Evolutionary conservation across 2,329 filamentous ascomycete species (phyloP).

Genomic region (Cladophialophora psammophila): DNA sequence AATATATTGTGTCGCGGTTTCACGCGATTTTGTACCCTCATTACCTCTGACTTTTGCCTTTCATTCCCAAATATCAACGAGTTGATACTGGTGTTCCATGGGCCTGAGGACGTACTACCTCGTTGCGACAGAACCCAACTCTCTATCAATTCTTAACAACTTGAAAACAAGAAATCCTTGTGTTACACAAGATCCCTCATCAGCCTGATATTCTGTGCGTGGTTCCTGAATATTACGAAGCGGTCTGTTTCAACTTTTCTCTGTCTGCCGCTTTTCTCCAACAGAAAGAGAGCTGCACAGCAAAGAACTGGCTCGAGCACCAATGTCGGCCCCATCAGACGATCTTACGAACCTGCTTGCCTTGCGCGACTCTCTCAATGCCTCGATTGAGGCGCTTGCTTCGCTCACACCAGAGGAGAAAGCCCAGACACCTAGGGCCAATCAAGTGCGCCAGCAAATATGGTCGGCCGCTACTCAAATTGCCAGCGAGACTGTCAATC

Average conservation of each 20-base stretch:
- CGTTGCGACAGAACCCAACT: too few species aligned
- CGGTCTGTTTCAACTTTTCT: neutral
- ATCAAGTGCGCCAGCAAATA: conserved; percentile 21
- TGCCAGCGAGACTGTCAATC: conserved; percentile 16
- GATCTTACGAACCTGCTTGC: conserved; percentile 18
- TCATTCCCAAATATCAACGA: neutral
- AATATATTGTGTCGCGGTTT: neutral
- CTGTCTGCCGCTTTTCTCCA: neutral
- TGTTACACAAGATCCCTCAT: neutral
- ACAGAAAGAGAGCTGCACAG: neutral
- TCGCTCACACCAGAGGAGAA: conserved; percentile 15
- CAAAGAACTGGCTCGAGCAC: neutral
- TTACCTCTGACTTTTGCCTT: neutral
- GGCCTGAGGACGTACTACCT: too few species aligned
- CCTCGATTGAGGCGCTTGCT: conserved; percentile 21
- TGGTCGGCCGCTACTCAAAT: conserved; percentile 16
- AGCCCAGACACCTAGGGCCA: conserved; percentile 9
- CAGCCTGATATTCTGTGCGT: neutral
- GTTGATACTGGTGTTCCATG: neutral
- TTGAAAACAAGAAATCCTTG: too few species aligned
- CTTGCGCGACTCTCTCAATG: conserved; percentile 22
- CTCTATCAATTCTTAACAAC: too few species aligned
- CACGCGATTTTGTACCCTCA: neutral
- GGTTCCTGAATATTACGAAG: neutral
- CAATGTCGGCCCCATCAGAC: conserved; percentile 18